Base-by-base conservation (phyloP, 179 eudicot species). In the Amaranthus tricolor region DNA sequence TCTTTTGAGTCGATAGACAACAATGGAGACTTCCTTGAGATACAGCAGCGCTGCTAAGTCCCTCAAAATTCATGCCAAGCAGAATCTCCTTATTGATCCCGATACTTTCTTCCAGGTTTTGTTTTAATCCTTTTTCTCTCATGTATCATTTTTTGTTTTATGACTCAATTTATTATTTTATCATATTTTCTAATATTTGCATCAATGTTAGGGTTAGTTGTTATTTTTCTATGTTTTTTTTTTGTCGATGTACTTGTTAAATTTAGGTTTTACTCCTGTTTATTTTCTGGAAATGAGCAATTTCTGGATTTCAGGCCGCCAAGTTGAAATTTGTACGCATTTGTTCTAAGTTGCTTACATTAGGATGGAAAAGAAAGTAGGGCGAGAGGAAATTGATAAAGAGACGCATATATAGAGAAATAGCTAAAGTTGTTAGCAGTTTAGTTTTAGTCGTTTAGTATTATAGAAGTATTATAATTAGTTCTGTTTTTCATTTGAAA, bases 21-120 rank as follows among this genome's bases (percentile, higher is more conserved):
- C 14, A 44, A 45, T 93, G 98, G 94, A 93, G 85, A 91, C 93
- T 2, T 93, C 98, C 7, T 80, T 91, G 3, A 76, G 98, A 65
- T 91, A 86, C 74, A 81, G 82, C 57, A 83, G 86, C 53, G 94
- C 86, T 16, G 80, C 92, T 20, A 89, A 84, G 74, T 75, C 89
- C 71, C 86, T 93, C 47, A 79, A 79, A 77, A 70, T 93, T 58
- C 96, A 87, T 72, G 97, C 95, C 76, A 93, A 91, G 78, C 84
- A 93, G 80, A 91, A 87, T 70, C 72, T 83, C 63, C 79, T 85
- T 63, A 7, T 93, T 72, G 57, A 76, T 68, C 75, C 89, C 72
- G 70, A 81, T 20, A 80, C 90, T 52, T 75, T 71, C 64, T 76
- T 91, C 62, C 91, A 91, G 90, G 96, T 87, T 67, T 51, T 9